A percentile compares a stretch with the other conserved stretches of the same genome.
Evolutionary conservation across 2,329 filamentous ascomycete species (phyloP).

Genomic region (Raffaelea ambrosiae): DNA sequence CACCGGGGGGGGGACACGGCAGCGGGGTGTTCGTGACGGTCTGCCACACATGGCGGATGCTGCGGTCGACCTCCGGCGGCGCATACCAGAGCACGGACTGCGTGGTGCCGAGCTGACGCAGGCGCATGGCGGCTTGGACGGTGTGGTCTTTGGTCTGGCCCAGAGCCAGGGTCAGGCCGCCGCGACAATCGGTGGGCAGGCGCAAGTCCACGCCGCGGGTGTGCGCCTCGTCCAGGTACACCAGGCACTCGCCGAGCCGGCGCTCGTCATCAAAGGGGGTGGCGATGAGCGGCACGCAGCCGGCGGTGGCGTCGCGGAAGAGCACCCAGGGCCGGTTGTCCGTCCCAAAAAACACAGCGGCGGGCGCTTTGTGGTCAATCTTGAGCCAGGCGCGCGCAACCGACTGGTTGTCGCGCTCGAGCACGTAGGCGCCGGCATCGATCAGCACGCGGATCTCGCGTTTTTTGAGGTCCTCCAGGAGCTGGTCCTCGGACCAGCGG

Average conservation of each 20-base stretch:
- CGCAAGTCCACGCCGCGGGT: conserved; percentile 53
- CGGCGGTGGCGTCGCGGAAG: not conserved
- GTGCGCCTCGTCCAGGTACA: conserved; percentile 54
- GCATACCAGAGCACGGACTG: conserved; percentile 49
- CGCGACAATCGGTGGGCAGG: conserved; percentile 35
- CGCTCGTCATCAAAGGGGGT: conserved; percentile 4
- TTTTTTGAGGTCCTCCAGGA: conserved; percentile 31
- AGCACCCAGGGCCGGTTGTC: conserved; percentile 6
- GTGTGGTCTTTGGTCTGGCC: conserved; percentile 52
- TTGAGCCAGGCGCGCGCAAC: conserved; percentile 43
- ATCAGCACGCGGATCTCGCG: conserved; percentile 45
- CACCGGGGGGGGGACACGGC: not conserved
- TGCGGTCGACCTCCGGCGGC: conserved; percentile 53
- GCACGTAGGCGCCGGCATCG: conserved; percentile 55
- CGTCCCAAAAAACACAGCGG: conserved; percentile 42
- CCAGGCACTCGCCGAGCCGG: conserved; percentile 32
- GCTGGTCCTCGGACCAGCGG: conserved; percentile 32
- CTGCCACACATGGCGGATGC: conserved; percentile 39
- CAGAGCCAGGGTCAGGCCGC: conserved; percentile 47
- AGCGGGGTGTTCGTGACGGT: conserved; percentile 14
- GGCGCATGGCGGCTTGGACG: conserved; percentile 59
- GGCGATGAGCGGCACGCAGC: conserved; percentile 1
- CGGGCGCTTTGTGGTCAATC: conserved; percentile 32
- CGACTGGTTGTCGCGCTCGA: conserved; percentile 48
- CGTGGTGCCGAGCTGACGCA: conserved; percentile 47